phyloP scores from a whole-genome alignment of 2,329 filamentous ascomycete genomes.

The Colletotrichum incanum region DNA sequence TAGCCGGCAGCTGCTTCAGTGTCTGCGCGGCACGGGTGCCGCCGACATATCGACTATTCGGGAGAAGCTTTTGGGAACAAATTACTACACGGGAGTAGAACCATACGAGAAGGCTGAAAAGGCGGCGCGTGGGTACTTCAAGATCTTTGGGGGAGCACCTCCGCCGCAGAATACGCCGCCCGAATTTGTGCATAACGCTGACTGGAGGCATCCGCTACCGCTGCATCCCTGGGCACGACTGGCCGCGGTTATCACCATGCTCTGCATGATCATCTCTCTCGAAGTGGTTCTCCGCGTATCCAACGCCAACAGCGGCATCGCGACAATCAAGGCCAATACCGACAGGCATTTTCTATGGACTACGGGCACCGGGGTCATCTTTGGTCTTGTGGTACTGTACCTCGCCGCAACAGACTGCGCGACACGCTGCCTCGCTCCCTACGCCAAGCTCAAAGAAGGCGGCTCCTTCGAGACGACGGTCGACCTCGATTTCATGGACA shows the following conservation, averaged over 20 bases:
- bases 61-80: slow-evolving; percentile 48
- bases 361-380: slow-evolving; percentile 49
- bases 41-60: slow-evolving; percentile 49
- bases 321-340: slow-evolving; percentile 47
- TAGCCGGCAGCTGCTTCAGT: slow-evolving; percentile 54
- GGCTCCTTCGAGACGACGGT: slow-evolving; percentile 51
- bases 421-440: slow-evolving; percentile 53
- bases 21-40: slow-evolving; percentile 54
- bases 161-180: slow-evolving; percentile 32
- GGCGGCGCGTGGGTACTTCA: slow-evolving; percentile 46
- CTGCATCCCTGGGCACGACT: slow-evolving; percentile 51
- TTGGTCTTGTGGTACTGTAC: slow-evolving; percentile 51
- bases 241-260: slow-evolving; percentile 47
- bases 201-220: slow-evolving; percentile 51
- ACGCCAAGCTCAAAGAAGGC: slow-evolving; percentile 48
- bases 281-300: slow-evolving; percentile 54
- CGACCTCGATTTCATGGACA: slow-evolving; percentile 53
- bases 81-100: slow-evolving; percentile 55
- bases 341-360: slow-evolving; percentile 56
- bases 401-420: slow-evolving; percentile 52
- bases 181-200: slow-evolving; percentile 41
- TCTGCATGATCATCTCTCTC: slow-evolving; percentile 52
- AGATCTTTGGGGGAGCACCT: slow-evolving; percentile 45
- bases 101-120: slow-evolving; percentile 52
- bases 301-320: slow-evolving; percentile 49